Conservation (phyloP, 1,284 basidiomycete species). For the Leccinum fallax region DNA sequence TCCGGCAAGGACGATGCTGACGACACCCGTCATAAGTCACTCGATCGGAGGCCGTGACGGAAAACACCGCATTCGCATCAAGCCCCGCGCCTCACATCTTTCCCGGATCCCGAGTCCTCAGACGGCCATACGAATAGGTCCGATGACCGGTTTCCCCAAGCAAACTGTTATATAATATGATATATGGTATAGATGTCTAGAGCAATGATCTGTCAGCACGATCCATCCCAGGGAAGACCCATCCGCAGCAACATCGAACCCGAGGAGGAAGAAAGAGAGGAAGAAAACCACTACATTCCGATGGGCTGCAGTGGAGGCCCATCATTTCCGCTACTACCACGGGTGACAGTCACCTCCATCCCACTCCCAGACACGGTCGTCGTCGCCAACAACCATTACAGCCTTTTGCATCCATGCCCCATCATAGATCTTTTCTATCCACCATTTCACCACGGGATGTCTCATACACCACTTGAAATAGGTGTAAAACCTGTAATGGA, state of each 20-base stretch:
- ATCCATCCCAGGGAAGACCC: not conserved
- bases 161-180: not conserved
- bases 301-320: not conserved
- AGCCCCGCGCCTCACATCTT: not conserved
- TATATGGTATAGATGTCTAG: not conserved
- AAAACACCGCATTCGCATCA: not conserved
- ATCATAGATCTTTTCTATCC: conserved; percentile 42
- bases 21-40: not conserved
- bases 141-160: not conserved
- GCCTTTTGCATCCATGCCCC: conserved; percentile 43
- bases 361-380: conserved; percentile 14
- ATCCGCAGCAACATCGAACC: not conserved
- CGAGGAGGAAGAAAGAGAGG: not conserved
- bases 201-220: not conserved
- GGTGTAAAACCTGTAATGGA: conserved; percentile 36
- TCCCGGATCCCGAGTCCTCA: not conserved
- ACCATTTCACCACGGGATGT: conserved; percentile 47
- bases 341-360: conserved; percentile 29
- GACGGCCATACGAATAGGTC: not conserved
- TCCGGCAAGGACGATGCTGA: not conserved
- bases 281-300: not conserved
- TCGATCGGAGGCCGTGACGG: not conserved
- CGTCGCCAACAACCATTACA: conserved; percentile 43
- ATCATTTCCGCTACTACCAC: conserved; percentile 4
- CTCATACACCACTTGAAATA: conserved; percentile 51